These are phyloP conservation scores for Cephalotrichum gorgonifer DNA, from an alignment of 2,329 filamentous ascomycete genomes.

Conservation along the genomic window DNA sequence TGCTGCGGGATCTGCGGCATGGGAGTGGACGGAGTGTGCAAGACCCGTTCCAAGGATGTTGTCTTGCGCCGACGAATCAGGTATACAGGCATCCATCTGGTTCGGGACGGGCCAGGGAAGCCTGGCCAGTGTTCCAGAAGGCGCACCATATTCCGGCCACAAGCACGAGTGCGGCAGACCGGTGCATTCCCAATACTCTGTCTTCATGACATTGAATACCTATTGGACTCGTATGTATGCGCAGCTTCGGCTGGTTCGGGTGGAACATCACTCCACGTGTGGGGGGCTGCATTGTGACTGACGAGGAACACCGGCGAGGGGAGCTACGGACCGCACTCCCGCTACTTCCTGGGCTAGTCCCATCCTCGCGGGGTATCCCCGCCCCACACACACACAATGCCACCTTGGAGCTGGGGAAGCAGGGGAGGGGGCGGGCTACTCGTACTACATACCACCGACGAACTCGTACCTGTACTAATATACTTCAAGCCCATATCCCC, in stretches of 20 bases:
- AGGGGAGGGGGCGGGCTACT: too few relatives aligned
- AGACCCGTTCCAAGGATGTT: too few relatives aligned
- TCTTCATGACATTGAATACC: not conserved
- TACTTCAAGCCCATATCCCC: too few relatives aligned
- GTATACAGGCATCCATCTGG: not conserved
- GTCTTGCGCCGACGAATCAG: not conserved
- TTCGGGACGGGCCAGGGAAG: not conserved
- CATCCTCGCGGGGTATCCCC: slow-evolving; percentile 4
- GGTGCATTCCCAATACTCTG: too few relatives aligned
- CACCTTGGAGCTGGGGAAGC: slow-evolving; percentile 6
- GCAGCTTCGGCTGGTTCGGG: not conserved
- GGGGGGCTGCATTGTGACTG: not conserved
- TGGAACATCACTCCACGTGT: not conserved
- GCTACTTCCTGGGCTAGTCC: not conserved
- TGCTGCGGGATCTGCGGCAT: too few relatives aligned
- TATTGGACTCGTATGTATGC: too few relatives aligned
- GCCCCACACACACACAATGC: slow-evolving; percentile 3
- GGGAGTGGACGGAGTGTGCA: too few relatives aligned
- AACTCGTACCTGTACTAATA: too few relatives aligned
- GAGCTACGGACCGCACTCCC: not conserved
- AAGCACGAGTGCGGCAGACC: too few relatives aligned
- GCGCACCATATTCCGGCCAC: not conserved
- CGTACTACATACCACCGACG: not conserved
- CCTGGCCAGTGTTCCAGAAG: slow-evolving; percentile 2
- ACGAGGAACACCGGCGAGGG: not conserved